These are phyloP conservation scores for Phytophthora tubulina DNA, from an alignment of 352 stramenopile genomes.

Conservation along the genomic window DNA sequence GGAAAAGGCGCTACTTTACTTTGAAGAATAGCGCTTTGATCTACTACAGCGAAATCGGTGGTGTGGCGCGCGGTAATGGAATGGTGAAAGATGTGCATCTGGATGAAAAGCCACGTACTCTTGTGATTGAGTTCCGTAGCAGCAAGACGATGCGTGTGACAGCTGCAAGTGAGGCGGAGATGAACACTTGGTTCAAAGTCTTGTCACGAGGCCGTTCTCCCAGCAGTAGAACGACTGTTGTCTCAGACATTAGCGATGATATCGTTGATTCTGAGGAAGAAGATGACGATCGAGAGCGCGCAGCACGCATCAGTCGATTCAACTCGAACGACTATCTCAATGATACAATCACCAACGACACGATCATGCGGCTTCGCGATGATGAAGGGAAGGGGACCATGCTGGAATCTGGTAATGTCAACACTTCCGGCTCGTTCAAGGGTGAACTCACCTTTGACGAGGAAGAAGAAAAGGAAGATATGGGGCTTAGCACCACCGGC, in stretches of 20 bases:
- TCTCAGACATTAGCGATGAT: constrained; percentile 38
- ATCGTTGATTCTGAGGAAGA: constrained; percentile 31
- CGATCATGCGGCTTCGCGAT: constrained; percentile 63
- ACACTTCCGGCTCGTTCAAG: constrained; percentile 56
- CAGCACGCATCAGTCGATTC: constrained; percentile 44
- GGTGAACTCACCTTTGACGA: constrained; percentile 66
- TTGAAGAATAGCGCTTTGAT: constrained; percentile 76
- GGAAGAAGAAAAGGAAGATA: constrained; percentile 48
- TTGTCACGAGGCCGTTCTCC: constrained; percentile 39
- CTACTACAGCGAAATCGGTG: constrained; percentile 74
- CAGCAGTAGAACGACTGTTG: constrained; percentile 26
- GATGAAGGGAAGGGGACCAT: constrained; percentile 47
- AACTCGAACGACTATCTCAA: constrained; percentile 75
- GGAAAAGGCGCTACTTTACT: constrained; percentile 82
- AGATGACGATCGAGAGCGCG: constrained; percentile 28
- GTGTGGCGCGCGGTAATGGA: constrained; percentile 68
- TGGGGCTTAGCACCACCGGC: constrained; percentile 41
- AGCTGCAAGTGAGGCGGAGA: constrained; percentile 43
- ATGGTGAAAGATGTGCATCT: constrained; percentile 53
- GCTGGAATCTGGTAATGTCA: constrained; percentile 27
- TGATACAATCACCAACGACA: constrained; percentile 82
- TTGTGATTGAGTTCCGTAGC: constrained; percentile 54
- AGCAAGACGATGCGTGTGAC: constrained; percentile 51
- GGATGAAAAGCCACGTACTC: constrained; percentile 62
- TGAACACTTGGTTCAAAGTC: constrained; percentile 57